Conservation (phyloP, 2,329 filamentous ascomycete genomes). For the Cadophora malorum region DNA sequence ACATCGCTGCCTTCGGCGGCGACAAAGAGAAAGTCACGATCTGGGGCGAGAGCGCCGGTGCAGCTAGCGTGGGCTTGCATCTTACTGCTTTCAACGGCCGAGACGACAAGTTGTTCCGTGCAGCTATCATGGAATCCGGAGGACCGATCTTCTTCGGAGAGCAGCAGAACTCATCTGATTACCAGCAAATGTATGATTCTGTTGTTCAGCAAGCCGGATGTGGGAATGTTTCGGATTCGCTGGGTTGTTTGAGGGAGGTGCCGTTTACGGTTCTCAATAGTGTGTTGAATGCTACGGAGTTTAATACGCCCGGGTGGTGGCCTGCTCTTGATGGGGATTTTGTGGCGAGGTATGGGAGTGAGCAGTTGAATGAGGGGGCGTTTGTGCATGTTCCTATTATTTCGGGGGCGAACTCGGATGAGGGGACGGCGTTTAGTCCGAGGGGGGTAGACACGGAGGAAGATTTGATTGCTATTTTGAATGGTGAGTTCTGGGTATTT, state of each 20-base stretch:
- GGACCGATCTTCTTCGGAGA: constrained; percentile 20
- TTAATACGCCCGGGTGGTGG: constrained; percentile 33
- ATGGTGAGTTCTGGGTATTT: constrained; percentile 20
- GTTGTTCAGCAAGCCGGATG: constrained; percentile 45
- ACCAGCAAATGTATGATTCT: constrained; percentile 44
- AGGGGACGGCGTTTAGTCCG: constrained; percentile 50
- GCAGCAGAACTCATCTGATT: constrained; percentile 32
- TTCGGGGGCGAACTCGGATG: constrained; percentile 46
- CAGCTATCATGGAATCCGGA: constrained; percentile 53
- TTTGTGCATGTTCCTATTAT: constrained; percentile 53
- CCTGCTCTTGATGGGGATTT: constrained; percentile 49
- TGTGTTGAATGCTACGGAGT: constrained; percentile 43
- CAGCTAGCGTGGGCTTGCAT: constrained; percentile 51
- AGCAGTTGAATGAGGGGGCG: constrained; percentile 43
- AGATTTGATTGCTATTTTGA: constrained; percentile 21
- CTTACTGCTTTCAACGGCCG: constrained; percentile 57
- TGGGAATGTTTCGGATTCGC: constrained; percentile 32
- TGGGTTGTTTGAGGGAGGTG: constrained; percentile 39
- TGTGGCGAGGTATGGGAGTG: constrained; percentile 42
- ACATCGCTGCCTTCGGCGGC: constrained; percentile 30
- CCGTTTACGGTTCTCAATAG: constrained; percentile 41
- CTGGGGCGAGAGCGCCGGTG: constrained; percentile 53
- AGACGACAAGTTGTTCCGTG: constrained; percentile 59
- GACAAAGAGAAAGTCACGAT: constrained; percentile 49
- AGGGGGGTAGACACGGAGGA: constrained; percentile 24